Conservation (phyloP, 2,329 filamentous ascomycete species). For the Monilinia laxa region DNA sequence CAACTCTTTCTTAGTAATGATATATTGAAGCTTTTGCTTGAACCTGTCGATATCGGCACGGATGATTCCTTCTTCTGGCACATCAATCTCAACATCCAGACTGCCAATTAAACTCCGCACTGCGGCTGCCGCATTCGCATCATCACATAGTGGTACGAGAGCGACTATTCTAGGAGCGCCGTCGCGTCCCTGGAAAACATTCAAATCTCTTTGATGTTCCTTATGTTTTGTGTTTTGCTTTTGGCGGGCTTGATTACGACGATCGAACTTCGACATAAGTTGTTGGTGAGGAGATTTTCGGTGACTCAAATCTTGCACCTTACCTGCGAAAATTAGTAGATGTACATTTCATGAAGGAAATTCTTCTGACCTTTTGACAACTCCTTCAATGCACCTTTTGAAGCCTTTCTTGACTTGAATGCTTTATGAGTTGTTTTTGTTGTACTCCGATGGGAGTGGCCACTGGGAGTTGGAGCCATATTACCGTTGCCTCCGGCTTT, state of each 20-base stretch:
- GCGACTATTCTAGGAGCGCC: constrained; percentile 86
- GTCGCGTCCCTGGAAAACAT: constrained; percentile 81
- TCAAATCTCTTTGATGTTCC: constrained; percentile 75
- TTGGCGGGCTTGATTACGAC: constrained; percentile 92
- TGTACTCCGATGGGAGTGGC: constrained; percentile 87
- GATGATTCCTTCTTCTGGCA: constrained; percentile 56
- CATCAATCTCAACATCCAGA: constrained; percentile 71
- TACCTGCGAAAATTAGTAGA: constrained; percentile 55
- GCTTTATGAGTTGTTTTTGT: constrained; percentile 86
- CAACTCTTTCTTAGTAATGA: constrained; percentile 72
- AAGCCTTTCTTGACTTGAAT: constrained; percentile 89
- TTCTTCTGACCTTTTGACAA: constrained; percentile 69
- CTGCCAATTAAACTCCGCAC: constrained; percentile 72
- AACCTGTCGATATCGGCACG: constrained; percentile 81
- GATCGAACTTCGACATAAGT: constrained; percentile 95
- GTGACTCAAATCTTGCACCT: constrained; percentile 69
- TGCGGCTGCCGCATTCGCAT: constrained; percentile 65
- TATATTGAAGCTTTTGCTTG: constrained; percentile 89
- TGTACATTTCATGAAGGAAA: constrained; percentile 18
- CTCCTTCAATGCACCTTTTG: constrained; percentile 84
- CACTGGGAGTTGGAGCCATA: constrained; percentile 69
- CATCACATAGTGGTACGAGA: constrained; percentile 77
- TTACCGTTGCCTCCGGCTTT: constrained; percentile 68
- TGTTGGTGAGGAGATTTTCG: constrained; percentile 93
- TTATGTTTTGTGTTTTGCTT: constrained; percentile 79